Conservation (phyloP, 352 stramenopile species). For the Globisporangium camurandrum region DNA sequence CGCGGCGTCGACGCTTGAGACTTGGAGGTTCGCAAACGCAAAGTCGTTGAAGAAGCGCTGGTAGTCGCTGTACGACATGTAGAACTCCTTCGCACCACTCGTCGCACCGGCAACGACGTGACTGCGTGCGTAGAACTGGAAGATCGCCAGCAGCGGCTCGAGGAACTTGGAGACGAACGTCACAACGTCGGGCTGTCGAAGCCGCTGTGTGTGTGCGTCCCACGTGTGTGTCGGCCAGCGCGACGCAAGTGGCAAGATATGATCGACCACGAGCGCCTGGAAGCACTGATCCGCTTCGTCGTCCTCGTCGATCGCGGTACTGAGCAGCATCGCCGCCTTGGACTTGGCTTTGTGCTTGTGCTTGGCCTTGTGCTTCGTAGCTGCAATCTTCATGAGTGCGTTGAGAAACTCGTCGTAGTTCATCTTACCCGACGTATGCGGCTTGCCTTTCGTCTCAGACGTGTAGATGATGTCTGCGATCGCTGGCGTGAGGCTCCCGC, state of each 20-base stretch:
- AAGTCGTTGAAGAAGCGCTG: conserved; percentile 76
- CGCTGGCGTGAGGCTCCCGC: conserved; percentile 39
- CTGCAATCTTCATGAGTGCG: conserved; percentile 60
- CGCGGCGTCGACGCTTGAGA: conserved; percentile 61
- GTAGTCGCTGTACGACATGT: conserved; percentile 64
- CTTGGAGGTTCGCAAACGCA: conserved; percentile 51
- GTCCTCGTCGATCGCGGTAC: conserved; percentile 17
- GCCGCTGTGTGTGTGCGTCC: conserved; percentile 34
- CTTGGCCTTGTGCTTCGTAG: conserved; percentile 19
- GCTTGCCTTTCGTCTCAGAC: conserved; percentile 65
- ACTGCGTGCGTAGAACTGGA: conserved; percentile 69
- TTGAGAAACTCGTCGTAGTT: conserved; percentile 78
- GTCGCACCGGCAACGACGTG: conserved; percentile 23
- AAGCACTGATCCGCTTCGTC: conserved; percentile 49
- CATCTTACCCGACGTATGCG: conserved; percentile 51
- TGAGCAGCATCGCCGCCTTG: too few species aligned
- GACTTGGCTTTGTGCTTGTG: too few species aligned
- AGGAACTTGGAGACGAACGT: conserved; percentile 61
- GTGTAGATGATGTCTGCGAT: conserved; percentile 80
- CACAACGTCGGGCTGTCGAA: conserved; percentile 44
- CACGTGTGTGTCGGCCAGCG: conserved; percentile 49
- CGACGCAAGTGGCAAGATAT: conserved; percentile 48
- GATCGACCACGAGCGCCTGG: conserved; percentile 43
- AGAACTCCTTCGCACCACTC: conserved; percentile 46
- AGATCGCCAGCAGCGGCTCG: conserved; percentile 60